These are phyloP conservation scores for Zymoseptoria ardabiliae DNA, from an alignment of 2,329 filamentous ascomycete genomes.

Conservation along the genomic window DNA sequence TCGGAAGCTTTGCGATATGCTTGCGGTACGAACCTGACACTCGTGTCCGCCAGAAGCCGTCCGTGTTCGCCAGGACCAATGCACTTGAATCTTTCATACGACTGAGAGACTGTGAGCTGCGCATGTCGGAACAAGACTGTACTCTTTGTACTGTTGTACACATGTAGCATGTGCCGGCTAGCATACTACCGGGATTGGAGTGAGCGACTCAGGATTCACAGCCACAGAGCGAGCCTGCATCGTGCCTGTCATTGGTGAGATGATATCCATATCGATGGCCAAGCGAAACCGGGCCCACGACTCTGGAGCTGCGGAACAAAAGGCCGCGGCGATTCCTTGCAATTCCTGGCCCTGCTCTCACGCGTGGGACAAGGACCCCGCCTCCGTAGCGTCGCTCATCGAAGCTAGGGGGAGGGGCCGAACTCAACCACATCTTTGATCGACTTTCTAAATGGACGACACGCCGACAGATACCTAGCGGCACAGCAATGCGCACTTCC, in stretches of 20 bases:
- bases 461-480: neutral
- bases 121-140: neutral
- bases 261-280: neutral
- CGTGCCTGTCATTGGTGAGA: neutral
- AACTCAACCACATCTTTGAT: neutral
- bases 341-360: neutral
- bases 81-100: neutral
- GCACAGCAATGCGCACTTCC: neutral
- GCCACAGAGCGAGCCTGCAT: neutral
- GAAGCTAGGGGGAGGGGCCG: neutral
- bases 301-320: neutral
- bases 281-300: neutral
- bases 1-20: neutral
- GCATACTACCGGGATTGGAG: neutral
- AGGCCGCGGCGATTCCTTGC: neutral
- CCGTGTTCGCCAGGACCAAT: neutral
- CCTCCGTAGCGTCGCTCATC: neutral
- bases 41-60: neutral
- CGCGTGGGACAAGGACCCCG: neutral
- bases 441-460: neutral
- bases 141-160: neutral
- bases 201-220: neutral
- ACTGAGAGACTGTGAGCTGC: neutral
- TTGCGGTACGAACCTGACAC: neutral
- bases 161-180: neutral